Evolutionary conservation across 805 yeast species (phyloP).

Genomic region (Saturnispora mendoncae): DNA sequence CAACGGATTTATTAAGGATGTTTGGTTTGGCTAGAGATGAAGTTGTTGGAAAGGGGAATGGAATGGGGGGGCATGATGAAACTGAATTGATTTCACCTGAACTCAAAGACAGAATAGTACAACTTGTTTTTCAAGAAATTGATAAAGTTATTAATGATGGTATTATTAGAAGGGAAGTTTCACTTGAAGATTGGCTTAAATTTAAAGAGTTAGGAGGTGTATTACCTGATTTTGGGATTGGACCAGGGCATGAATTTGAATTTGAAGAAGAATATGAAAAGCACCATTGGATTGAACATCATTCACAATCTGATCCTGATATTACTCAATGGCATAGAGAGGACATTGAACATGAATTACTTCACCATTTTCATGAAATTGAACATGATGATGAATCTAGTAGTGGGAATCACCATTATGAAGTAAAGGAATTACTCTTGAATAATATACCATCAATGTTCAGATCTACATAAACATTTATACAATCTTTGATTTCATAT

Average conservation of each 20-base stretch:
- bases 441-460: constrained; percentile 5
- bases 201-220: constrained; percentile 56
- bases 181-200: constrained; percentile 59
- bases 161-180: constrained; percentile 27
- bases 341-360: constrained; percentile 78
- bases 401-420: constrained; percentile 43
- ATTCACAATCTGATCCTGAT: constrained; percentile 72
- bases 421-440: constrained; percentile 6
- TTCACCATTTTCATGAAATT: constrained; percentile 80
- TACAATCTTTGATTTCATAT: constrained; percentile 33
- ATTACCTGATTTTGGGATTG: constrained; percentile 87
- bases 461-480: background rate
- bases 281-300: constrained; percentile 87
- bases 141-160: constrained; percentile 48
- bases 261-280: constrained; percentile 90
- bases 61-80: constrained; percentile 73
- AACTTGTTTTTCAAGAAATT: constrained; percentile 46
- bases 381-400: constrained; percentile 34
- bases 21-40: constrained; percentile 71
- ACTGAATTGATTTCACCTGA: constrained; percentile 49
- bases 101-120: constrained; percentile 46
- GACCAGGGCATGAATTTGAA: constrained; percentile 82
- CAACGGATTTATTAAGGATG: constrained; percentile 58
- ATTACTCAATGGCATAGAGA: constrained; percentile 74
- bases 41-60: constrained; percentile 82